A percentile compares a stretch with the other conserved stretches of the same genome.
phyloP scores from a whole-genome alignment of 352 stramenopile genomes.

The Phytophthora fragariae region DNA sequence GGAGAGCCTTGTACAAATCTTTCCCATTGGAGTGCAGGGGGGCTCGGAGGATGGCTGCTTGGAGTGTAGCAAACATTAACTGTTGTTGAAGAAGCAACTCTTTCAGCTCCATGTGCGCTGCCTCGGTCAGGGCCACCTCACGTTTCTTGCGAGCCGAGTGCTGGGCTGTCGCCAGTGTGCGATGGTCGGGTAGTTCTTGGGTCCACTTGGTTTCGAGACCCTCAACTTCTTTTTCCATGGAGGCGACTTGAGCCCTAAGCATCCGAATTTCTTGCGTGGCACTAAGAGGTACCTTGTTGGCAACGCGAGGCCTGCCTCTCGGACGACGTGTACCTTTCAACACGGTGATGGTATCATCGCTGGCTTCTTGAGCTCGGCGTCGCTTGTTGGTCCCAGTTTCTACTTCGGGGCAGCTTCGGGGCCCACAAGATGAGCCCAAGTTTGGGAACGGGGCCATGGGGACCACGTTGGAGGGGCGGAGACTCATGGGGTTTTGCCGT shows the following conservation, averaged over 20 bases:
- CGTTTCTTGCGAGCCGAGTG: constrained; percentile 43
- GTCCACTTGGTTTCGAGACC: not conserved
- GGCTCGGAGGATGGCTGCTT: constrained; percentile 34
- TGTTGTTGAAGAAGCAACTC: constrained; percentile 49
- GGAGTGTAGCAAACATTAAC: constrained; percentile 45
- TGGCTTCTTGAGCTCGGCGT: not conserved
- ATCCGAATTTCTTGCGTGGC: not conserved
- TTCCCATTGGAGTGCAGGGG: constrained; percentile 43
- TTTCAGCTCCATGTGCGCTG: constrained; percentile 33
- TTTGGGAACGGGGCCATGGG: not conserved
- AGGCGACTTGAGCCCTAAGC: constrained; percentile 1
- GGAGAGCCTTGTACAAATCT: constrained; percentile 39
- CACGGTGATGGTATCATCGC: not conserved
- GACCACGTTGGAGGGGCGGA: not conserved
- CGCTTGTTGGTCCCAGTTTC: not conserved
- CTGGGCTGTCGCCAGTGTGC: constrained; percentile 31
- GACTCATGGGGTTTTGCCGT: not conserved
- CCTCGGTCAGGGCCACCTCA: constrained; percentile 21
- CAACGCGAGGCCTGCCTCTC: not conserved
- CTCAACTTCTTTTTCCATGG: not conserved
- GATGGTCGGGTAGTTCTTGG: not conserved
- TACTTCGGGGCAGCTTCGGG: not conserved
- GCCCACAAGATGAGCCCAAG: not conserved
- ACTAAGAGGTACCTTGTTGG: not conserved
- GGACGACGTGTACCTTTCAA: not conserved